A percentile compares a stretch with the other conserved stretches of the same genome.
phyloP scores from a whole-genome alignment of 106 monocot genomes.

The Posidonia australis region DNA sequence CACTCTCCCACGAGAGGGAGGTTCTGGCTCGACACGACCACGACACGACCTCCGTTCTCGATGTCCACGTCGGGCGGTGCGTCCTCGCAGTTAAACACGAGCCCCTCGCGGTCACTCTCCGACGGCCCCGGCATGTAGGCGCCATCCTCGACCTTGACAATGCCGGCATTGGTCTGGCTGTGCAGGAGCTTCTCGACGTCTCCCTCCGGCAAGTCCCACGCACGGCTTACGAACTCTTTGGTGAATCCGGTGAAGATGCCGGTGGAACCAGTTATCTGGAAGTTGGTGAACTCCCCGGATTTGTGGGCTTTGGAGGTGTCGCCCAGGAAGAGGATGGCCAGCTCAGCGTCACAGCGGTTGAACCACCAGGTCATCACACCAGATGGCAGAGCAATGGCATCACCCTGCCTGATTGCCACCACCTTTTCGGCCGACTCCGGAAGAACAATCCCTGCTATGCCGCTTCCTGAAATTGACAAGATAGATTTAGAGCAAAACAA shows the following conservation, averaged over 20 bases:
- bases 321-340: conserved; percentile 73
- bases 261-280: conserved; percentile 60
- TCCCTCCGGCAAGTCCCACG: conserved; percentile 49
- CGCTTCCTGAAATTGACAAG: conserved; percentile 42
- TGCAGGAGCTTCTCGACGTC: conserved; percentile 36
- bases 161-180: conserved; percentile 28
- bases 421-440: conserved; percentile 78
- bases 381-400: conserved; percentile 71
- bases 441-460: conserved; percentile 58
- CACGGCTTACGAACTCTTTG: conserved; percentile 67
- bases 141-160: conserved; percentile 49
- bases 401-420: conserved; percentile 55
- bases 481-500: too few species aligned
- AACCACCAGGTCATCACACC: conserved; percentile 87
- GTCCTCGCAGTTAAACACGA: conserved; percentile 70
- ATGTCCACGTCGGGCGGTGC: conserved; percentile 74
- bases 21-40: conserved; percentile 76
- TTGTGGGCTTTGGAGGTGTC: conserved; percentile 76
- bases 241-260: conserved; percentile 87
- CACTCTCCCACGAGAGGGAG: conserved; percentile 57
- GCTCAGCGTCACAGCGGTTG: conserved; percentile 45
- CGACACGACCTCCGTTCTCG: conserved; percentile 62
- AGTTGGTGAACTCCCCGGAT: conserved; percentile 72
- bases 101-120: conserved; percentile 25
- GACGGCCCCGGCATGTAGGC: conserved; percentile 34